phyloP scores from a whole-genome alignment of 129 eudicot species.

The Lactuca sativa region DNA sequence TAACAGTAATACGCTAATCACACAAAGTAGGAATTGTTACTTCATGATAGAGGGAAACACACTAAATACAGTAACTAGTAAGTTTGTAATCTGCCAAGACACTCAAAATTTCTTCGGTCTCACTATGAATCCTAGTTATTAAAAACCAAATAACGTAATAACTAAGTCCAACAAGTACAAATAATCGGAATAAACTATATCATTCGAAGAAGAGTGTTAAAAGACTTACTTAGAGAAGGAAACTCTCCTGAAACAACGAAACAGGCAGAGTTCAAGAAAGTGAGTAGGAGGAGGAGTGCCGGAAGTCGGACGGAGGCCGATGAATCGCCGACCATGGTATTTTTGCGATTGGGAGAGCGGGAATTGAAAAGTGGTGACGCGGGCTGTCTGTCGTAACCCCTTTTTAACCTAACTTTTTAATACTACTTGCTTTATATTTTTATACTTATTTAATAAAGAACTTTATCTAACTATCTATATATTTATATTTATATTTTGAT shows the following conservation, averaged over 20 bases:
- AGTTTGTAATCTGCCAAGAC: not conserved
- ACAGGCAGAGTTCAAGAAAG: conserved; percentile 1
- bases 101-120: not conserved
- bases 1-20: not conserved
- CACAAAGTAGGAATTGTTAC: not conserved
- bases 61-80: not conserved
- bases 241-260: conserved; percentile 15
- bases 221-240: conserved; percentile 32
- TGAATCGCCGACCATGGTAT: conserved; percentile 12
- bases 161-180: not conserved
- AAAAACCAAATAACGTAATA: not conserved
- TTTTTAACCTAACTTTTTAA: not conserved
- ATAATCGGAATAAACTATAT: not conserved
- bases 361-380: conserved; percentile 20
- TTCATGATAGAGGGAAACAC: conserved; percentile 5
- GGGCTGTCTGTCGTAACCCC: conserved; percentile 11
- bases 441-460: too few relatives aligned
- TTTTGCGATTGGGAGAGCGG: not conserved
- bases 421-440: too few relatives aligned
- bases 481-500: too few relatives aligned
- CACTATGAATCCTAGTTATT: not conserved
- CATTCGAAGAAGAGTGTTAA: not conserved
- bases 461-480: too few relatives aligned
- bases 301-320: conserved; percentile 22
- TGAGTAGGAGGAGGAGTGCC: conserved; percentile 20